Conservation (phyloP, 768 basidiomycete species). For the Saitozyma sp. region DNA sequence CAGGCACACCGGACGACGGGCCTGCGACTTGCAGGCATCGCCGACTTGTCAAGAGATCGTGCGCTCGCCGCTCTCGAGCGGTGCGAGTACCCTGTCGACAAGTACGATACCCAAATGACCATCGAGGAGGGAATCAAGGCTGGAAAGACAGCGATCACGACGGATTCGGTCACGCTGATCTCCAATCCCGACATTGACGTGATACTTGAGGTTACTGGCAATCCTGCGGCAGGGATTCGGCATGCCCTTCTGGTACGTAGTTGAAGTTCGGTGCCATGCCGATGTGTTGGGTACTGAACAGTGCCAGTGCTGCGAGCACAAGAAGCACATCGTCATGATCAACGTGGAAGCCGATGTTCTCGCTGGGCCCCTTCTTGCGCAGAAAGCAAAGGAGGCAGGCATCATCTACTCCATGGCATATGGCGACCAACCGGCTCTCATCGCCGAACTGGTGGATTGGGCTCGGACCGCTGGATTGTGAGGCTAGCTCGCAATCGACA, state of each 20-base stretch:
- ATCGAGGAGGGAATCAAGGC: conserved; percentile 1
- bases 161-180: conserved; percentile 1
- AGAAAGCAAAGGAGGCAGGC: not conserved
- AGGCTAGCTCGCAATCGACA: too few species aligned
- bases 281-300: too few species aligned
- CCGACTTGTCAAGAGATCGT: not conserved
- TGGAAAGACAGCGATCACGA: not conserved
- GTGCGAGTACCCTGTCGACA: not conserved
- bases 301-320: conserved; percentile 5
- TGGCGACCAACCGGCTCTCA: conserved; percentile 1
- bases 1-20: not conserved
- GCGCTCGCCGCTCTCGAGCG: not conserved
- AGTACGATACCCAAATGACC: not conserved
- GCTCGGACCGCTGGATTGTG: not conserved
- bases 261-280: not conserved
- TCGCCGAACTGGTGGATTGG: conserved; percentile 2
- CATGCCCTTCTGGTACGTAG: conserved; percentile 1
- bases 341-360: conserved; percentile 1
- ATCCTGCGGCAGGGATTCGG: not conserved
- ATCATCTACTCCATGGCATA: conserved; percentile 4
- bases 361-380: not conserved
- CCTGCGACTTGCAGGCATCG: not conserved
- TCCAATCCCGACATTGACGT: not conserved
- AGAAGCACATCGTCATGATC: conserved; percentile 3
- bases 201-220: conserved; percentile 1